These are phyloP conservation scores for Nakataea oryzae DNA, from an alignment of 2,329 filamentous ascomycete species.

Conservation along the genomic window DNA sequence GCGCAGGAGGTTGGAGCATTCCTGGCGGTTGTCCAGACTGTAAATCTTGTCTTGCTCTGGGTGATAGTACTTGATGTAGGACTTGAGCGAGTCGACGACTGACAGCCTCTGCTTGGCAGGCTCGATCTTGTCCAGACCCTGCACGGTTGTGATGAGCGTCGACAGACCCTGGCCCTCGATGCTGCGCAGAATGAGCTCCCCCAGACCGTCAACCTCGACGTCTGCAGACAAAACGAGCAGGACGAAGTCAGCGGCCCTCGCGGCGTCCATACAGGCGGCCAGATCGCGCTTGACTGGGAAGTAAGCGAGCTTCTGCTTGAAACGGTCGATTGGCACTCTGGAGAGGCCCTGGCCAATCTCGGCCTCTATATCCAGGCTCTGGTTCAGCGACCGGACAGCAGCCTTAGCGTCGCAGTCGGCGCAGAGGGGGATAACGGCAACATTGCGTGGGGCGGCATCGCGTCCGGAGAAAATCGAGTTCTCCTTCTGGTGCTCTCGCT, in stretches of 20 bases:
- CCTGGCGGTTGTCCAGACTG: slow-evolving; percentile 77
- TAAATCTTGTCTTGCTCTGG: slow-evolving; percentile 86
- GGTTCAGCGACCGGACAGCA: slow-evolving; percentile 62
- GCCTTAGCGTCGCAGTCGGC: slow-evolving; percentile 55
- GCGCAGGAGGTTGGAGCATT: slow-evolving; percentile 82
- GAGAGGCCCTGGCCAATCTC: slow-evolving; percentile 49
- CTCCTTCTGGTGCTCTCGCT: slow-evolving; percentile 70
- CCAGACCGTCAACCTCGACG: slow-evolving; percentile 73
- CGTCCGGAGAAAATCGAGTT: slow-evolving; percentile 75
- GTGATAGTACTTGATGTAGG: slow-evolving; percentile 91
- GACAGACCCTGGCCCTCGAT: slow-evolving; percentile 93
- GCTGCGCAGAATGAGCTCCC: slow-evolving; percentile 74
- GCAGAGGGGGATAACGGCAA: slow-evolving; percentile 80
- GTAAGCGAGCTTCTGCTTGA: slow-evolving; percentile 92
- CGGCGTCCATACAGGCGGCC: slow-evolving; percentile 71
- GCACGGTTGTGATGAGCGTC: slow-evolving; percentile 77
- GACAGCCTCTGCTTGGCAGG: slow-evolving; percentile 68
- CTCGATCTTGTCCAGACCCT: slow-evolving; percentile 68
- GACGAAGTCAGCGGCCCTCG: slow-evolving; percentile 83
- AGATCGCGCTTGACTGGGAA: slow-evolving; percentile 65
- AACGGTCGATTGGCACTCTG: slow-evolving; percentile 70
- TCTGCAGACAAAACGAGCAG: slow-evolving; percentile 74
- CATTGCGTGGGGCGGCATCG: slow-evolving; percentile 77
- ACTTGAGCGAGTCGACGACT: slow-evolving; percentile 74
- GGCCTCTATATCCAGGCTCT: slow-evolving; percentile 67